Evolutionary conservation across 75 land plant species (phyloP), one percentile per base, ranked within the genome.

Genomic region (Cupressus sempervirens): DNA sequence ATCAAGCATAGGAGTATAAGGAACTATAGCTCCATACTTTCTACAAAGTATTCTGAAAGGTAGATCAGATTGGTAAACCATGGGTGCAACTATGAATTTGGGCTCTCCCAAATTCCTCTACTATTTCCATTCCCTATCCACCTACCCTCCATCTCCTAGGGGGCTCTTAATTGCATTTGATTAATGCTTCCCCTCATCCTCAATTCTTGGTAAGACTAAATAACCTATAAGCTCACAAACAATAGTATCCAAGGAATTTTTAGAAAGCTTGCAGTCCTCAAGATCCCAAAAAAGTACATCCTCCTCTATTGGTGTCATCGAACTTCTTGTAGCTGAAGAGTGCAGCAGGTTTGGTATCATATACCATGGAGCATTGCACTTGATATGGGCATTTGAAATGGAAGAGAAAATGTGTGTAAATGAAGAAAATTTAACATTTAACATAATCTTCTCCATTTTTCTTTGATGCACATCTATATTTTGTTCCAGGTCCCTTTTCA

Each of bases 21-120:
- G 98, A 23, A 93, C 99, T 75, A 92, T 87, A 29, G 99, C 99
- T 1, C 99, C 98, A 75, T 95, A 95, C 86, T 92, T 94, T 83
- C 98, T 84, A 85, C 99, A 98, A 20, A 98, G 93, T 97, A 98
- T 93, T 53, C 99, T 93, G 84, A 98, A 98, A 12, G 99, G 99
- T 7, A 98, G 94, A 94, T 98, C 99, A 35, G 98, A 96, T 75
- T 95, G 94, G 46, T 98, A 98, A 65, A 96, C 99, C 99, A 98
- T 98, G 36, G 99, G 99, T 5, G 99, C 99, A 35, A 98, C 99
- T 14, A 96, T 87, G 45, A 95, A 88, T 87, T 90, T 94, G 46
- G 99, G 99, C 67, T 85, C 84, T 16, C 98, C 98, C 18, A 98
- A 82, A 41, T 85, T 89, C 82, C 75, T 91, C 99, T 98, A 98